These are phyloP conservation scores for Bolboschoenoplectus hybrid DNA, from an alignment of 202 grass and related monocot species.

Conservation along the genomic window DNA sequence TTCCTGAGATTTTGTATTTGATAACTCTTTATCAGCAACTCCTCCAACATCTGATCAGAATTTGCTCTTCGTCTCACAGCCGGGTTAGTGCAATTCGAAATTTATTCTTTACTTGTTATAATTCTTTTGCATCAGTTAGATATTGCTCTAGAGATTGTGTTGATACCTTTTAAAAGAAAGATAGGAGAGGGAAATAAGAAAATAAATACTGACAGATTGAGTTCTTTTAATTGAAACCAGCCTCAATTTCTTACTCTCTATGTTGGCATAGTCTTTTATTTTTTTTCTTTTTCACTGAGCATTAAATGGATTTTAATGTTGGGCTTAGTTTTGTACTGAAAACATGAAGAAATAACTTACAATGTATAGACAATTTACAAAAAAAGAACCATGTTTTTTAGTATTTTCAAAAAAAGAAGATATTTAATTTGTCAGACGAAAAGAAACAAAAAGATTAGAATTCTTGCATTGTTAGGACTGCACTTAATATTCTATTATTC, in stretches of 20 bases:
- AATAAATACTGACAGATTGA: neutral
- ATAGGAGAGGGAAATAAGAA: neutral
- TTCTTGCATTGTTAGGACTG: neutral
- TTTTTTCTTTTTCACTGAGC: neutral
- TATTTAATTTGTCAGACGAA: neutral
- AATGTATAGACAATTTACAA: neutral
- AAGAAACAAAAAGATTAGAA: neutral
- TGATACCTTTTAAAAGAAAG: neutral
- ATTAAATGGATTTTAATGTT: neutral
- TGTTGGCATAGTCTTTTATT: neutral
- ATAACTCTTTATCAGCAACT: neutral
- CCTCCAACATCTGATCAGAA: constrained; percentile 1
- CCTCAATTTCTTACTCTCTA: neutral
- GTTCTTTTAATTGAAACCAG: neutral
- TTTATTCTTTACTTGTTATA: constrained; percentile 12
- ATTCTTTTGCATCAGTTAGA: constrained; percentile 55
- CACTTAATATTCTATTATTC: neutral
- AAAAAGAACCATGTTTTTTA: neutral
- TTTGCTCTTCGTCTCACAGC: constrained; percentile 3
- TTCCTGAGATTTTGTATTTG: neutral
- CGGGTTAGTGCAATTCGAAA: constrained; percentile 42
- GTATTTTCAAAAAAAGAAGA: neutral
- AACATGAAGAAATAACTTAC: neutral
- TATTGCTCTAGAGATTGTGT: neutral
- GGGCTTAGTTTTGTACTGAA: neutral